Percentiles rank a stretch among this genome's conserved stretches.
Conservation (phyloP, 2,329 filamentous ascomycete species). For the Raffaelea albimanens region DNA sequence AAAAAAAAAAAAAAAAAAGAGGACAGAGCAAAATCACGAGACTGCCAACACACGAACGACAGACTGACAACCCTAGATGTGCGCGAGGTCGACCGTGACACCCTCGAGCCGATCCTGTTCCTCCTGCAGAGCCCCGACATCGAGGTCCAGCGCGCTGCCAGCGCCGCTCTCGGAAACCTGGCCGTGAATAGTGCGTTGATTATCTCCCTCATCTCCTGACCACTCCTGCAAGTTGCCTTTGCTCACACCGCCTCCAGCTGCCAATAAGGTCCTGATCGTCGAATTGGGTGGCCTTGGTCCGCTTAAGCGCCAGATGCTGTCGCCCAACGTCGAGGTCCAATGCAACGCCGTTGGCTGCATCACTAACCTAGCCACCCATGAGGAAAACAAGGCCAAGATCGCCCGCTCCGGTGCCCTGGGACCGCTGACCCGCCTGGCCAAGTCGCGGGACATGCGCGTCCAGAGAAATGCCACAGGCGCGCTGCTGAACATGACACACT, state of each 20-base stretch:
- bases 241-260: constrained; percentile 44
- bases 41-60: too few species aligned
- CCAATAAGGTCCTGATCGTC: constrained; percentile 97
- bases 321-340: constrained; percentile 93
- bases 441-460: constrained; percentile 97
- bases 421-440: constrained; percentile 82
- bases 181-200: constrained; percentile 82
- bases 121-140: constrained; percentile 92
- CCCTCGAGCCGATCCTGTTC: constrained; percentile 90
- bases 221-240: background rate
- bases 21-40: too few species aligned
- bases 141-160: constrained; percentile 93
- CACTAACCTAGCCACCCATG: constrained; percentile 93
- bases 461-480: constrained; percentile 96
- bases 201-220: background rate
- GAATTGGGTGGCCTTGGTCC: constrained; percentile 81
- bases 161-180: constrained; percentile 88
- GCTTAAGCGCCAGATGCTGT: constrained; percentile 97
- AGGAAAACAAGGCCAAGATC: constrained; percentile 99
- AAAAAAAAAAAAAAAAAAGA: background rate
- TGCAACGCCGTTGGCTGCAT: constrained; percentile 99
- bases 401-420: constrained; percentile 87
- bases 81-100: constrained; percentile 87
- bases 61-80: constrained; percentile 58
- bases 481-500: constrained; percentile 98